Conservation (phyloP, 2,329 filamentous ascomycete genomes). For the Blumeriella jaapii region DNA sequence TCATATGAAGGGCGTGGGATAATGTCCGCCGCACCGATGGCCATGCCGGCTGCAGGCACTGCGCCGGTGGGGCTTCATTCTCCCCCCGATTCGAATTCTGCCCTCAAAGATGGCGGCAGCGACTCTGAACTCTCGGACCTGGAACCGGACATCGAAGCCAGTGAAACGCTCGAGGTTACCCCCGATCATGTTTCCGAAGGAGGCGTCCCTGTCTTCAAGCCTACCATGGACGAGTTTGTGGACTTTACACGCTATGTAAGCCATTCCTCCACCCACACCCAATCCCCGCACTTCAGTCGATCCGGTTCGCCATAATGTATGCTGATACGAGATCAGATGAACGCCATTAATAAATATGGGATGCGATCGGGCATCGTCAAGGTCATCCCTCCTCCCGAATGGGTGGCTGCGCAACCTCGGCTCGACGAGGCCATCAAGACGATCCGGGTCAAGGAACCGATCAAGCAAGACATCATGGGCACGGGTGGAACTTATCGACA, state of each 20-base stretch:
- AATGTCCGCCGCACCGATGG: conserved; percentile 23
- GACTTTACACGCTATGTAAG: conserved; percentile 85
- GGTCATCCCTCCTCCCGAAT: conserved; percentile 86
- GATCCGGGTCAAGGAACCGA: conserved; percentile 89
- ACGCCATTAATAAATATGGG: conserved; percentile 79
- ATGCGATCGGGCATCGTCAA: conserved; percentile 98
- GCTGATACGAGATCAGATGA: conserved; percentile 40
- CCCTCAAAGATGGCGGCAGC: conserved; percentile 45
- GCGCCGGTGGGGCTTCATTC: conserved; percentile 37
- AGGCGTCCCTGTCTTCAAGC: conserved; percentile 88
- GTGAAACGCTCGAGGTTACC: conserved; percentile 60
- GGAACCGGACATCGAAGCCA: conserved; percentile 34
- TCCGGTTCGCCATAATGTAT: background rate
- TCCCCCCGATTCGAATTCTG: conserved; percentile 52
- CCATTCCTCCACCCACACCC: conserved; percentile 13
- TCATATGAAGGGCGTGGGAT: conserved; percentile 18
- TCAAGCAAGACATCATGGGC: conserved; percentile 96
- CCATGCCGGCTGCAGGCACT: conserved; percentile 14
- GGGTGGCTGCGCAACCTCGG: conserved; percentile 68
- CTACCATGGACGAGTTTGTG: conserved; percentile 88
- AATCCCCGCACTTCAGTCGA: background rate
- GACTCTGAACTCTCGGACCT: conserved; percentile 57
- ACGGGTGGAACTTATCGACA: conserved; percentile 93
- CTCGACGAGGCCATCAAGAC: conserved; percentile 82
- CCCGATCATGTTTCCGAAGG: conserved; percentile 76